These are phyloP conservation scores for Pleurotus platypus DNA, from an alignment of 768 basidiomycete genomes.

Conservation along the genomic window DNA sequence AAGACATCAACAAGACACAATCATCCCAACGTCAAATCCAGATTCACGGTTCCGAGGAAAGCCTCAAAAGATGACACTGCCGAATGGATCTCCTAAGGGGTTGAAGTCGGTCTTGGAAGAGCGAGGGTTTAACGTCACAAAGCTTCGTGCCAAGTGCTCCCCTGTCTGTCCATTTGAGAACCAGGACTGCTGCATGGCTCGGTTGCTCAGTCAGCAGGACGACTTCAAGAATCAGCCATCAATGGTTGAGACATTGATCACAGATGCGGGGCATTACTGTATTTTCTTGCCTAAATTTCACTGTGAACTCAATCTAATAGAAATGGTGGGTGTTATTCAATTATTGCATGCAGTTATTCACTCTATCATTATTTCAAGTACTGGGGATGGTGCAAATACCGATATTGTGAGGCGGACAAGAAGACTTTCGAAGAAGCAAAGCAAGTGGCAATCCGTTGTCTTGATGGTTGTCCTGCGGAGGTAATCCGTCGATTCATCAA, in stretches of 20 bases:
- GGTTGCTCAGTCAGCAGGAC: slow-evolving; percentile 26
- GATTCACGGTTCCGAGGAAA: slow-evolving; percentile 7
- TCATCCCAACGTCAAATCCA: slow-evolving; percentile 26
- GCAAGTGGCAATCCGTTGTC: slow-evolving; percentile 16
- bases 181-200: slow-evolving; percentile 25
- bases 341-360: not conserved
- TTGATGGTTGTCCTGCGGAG: slow-evolving; percentile 32
- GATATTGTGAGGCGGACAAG: slow-evolving; percentile 26
- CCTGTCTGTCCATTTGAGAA: slow-evolving; percentile 19
- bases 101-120: slow-evolving; percentile 26
- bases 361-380: slow-evolving; percentile 2
- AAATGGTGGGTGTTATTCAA: slow-evolving; percentile 22
- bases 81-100: slow-evolving; percentile 24
- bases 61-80: slow-evolving; percentile 13
- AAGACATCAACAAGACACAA: slow-evolving; percentile 17
- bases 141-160: slow-evolving; percentile 19
- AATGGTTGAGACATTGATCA: slow-evolving; percentile 23
- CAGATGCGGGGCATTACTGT: not conserved
- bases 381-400: slow-evolving; percentile 32
- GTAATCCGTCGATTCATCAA: slow-evolving; percentile 34
- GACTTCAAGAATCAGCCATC: slow-evolving; percentile 26
- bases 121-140: slow-evolving; percentile 20
- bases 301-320: slow-evolving; percentile 36
- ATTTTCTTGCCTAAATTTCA: slow-evolving; percentile 30
- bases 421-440: slow-evolving; percentile 29